Conservation (phyloP, 2,329 filamentous ascomycete species). For the Beauveria sp. region DNA sequence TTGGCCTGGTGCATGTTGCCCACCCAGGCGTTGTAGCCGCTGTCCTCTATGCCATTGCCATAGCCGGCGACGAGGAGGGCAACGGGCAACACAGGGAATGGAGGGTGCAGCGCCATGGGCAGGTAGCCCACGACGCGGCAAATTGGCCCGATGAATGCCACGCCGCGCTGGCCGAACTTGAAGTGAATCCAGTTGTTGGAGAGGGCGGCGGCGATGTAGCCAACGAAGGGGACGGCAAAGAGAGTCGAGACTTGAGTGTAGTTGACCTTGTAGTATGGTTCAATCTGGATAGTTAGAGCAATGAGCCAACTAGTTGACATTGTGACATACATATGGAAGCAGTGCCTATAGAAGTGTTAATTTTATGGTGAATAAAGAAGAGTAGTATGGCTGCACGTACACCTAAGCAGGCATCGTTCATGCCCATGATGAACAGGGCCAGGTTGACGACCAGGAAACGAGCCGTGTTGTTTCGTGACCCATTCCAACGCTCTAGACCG, state of each 20-base stretch:
- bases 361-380: too few species aligned
- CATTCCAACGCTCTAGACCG: slow-evolving; percentile 52
- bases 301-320: neutral
- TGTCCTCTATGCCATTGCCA: slow-evolving; percentile 62
- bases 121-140: slow-evolving; percentile 60
- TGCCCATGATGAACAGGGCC: slow-evolving; percentile 57
- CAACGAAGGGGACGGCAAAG: slow-evolving; percentile 59
- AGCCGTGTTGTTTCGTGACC: slow-evolving; percentile 49
- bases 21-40: slow-evolving; percentile 51
- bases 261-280: slow-evolving; percentile 52
- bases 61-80: slow-evolving; percentile 60
- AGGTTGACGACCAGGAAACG: slow-evolving; percentile 53
- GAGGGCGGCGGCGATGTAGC: slow-evolving; percentile 56
- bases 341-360: slow-evolving; percentile 30
- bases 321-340: slow-evolving; percentile 35
- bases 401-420: slow-evolving; percentile 61
- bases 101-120: slow-evolving; percentile 58
- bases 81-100: slow-evolving; percentile 58
- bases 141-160: slow-evolving; percentile 57
- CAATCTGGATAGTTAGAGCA: slow-evolving; percentile 33
- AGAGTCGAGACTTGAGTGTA: slow-evolving; percentile 59
- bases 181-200: slow-evolving; percentile 59
- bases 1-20: slow-evolving; percentile 69
- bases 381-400: slow-evolving; percentile 30
- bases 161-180: slow-evolving; percentile 60